Evolutionary conservation across 1,284 basidiomycete genomes (phyloP).

Genomic region (Rhodotorula mucilaginosa): DNA sequence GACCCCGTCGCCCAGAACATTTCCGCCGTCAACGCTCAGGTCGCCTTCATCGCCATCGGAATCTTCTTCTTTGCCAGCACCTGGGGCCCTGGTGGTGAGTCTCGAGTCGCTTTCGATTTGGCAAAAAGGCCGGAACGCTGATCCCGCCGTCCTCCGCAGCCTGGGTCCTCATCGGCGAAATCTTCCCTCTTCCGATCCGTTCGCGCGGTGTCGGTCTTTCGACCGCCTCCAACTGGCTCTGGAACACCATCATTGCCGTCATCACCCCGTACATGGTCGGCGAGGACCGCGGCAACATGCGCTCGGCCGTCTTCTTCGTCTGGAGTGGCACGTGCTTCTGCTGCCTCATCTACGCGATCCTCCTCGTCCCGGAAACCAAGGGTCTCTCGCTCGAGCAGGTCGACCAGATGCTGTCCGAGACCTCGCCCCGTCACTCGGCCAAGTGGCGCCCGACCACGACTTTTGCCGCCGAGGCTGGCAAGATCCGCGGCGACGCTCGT

Average conservation of each 20-base stretch:
- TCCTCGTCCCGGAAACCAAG: slow-evolving; percentile 48
- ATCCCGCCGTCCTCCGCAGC: neutral
- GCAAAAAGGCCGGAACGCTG: too few relatives aligned
- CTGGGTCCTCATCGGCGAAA: slow-evolving; percentile 40
- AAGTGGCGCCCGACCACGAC: slow-evolving; percentile 42
- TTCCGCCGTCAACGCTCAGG: slow-evolving; percentile 43
- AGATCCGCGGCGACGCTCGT: slow-evolving; percentile 11
- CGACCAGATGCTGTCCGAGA: slow-evolving; percentile 45
- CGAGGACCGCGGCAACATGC: slow-evolving; percentile 39
- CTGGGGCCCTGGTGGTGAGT: slow-evolving; percentile 39
- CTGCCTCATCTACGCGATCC: slow-evolving; percentile 45
- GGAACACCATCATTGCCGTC: slow-evolving; percentile 48
- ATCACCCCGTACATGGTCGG: slow-evolving; percentile 40
- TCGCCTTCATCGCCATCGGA: slow-evolving; percentile 48
- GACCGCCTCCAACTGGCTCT: slow-evolving; percentile 49
- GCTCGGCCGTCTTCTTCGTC: slow-evolving; percentile 45
- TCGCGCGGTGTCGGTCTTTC: slow-evolving; percentile 46
- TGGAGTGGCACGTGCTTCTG: slow-evolving; percentile 43
- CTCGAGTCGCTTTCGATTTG: too few relatives aligned
- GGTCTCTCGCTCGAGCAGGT: slow-evolving; percentile 50
- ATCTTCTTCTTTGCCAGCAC: slow-evolving; percentile 45
- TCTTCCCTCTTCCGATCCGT: slow-evolving; percentile 43
- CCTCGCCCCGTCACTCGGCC: slow-evolving; percentile 37
- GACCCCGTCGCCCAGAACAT: slow-evolving; percentile 37
- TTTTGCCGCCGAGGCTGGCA: slow-evolving; percentile 23